These are phyloP conservation scores for Plasmodium gaboni DNA, from an alignment of 169 alveolate species.

Conservation along the genomic window DNA sequence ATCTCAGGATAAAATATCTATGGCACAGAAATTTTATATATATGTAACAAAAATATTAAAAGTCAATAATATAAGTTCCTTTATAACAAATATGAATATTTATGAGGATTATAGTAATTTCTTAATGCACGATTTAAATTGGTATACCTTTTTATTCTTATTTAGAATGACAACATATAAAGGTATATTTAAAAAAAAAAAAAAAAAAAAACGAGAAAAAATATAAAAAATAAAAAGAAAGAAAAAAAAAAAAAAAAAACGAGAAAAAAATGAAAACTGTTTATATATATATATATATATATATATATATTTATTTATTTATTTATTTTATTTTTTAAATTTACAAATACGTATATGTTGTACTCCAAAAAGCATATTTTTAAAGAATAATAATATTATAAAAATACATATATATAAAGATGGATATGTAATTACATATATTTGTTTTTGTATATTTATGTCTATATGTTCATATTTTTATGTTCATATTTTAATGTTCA, in stretches of 20 bases:
- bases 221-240: neutral
- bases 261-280: neutral
- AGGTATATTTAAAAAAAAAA: slow-evolving; percentile 15
- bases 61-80: slow-evolving; percentile 12
- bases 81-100: slow-evolving; percentile 19
- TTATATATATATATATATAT: neutral
- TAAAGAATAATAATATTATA: too few species aligned
- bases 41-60: slow-evolving; percentile 18
- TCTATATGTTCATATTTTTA: too few species aligned
- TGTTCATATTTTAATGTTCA: too few species aligned
- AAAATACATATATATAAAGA: too few species aligned
- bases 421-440: too few species aligned
- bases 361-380: too few species aligned
- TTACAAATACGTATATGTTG: too few species aligned
- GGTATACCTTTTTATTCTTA: slow-evolving; percentile 52
- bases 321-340: too few species aligned
- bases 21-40: slow-evolving; percentile 30
- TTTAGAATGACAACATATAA: slow-evolving; percentile 45
- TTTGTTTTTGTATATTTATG: too few species aligned
- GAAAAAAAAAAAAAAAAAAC: slow-evolving; percentile 2
- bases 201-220: neutral
- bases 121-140: slow-evolving; percentile 62
- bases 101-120: slow-evolving; percentile 40
- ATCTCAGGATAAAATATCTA: slow-evolving; percentile 11
- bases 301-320: neutral